A percentile compares a stretch with the other conserved stretches of the same genome.
phyloP scores from a whole-genome alignment of 176 grass and related monocot species.

The Triticum urartu region DNA sequence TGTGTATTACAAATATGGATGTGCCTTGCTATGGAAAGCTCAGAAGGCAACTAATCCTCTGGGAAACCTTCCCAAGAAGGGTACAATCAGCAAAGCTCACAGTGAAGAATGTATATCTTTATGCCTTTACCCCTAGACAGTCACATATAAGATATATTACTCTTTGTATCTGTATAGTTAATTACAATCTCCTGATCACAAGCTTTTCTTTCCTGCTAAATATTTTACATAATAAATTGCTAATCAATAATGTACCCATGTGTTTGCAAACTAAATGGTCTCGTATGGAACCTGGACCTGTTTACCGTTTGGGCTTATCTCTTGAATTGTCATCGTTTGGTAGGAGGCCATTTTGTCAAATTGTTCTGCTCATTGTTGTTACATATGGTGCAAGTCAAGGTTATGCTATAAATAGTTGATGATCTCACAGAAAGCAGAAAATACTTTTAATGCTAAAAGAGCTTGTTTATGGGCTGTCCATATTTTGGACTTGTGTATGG shows the following conservation, averaged over 20 bases:
- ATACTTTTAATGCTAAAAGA: neutral
- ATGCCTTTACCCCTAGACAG: neutral
- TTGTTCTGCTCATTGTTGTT: neutral
- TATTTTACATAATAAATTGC: neutral
- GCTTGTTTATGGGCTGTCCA: neutral
- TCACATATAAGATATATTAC: neutral
- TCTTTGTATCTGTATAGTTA: neutral
- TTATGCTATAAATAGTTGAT: neutral
- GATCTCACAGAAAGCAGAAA: neutral
- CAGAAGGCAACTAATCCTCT: conserved; percentile 76
- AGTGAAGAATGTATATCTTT: conserved; percentile 39
- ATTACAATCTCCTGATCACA: neutral
- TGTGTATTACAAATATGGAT: conserved; percentile 83
- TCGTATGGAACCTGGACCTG: neutral
- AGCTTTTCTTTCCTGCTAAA: neutral
- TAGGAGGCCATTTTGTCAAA: neutral
- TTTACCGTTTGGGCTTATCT: neutral
- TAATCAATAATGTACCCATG: neutral
- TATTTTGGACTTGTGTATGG: neutral
- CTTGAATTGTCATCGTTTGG: neutral
- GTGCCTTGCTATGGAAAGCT: conserved; percentile 74
- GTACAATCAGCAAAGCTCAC: conserved; percentile 40
- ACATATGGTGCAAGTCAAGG: neutral
- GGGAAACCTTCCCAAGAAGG: conserved; percentile 55
- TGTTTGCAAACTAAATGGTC: neutral